phyloP scores from a whole-genome alignment of 2,329 filamentous ascomycete species.

The Blastomyces silverae region DNA sequence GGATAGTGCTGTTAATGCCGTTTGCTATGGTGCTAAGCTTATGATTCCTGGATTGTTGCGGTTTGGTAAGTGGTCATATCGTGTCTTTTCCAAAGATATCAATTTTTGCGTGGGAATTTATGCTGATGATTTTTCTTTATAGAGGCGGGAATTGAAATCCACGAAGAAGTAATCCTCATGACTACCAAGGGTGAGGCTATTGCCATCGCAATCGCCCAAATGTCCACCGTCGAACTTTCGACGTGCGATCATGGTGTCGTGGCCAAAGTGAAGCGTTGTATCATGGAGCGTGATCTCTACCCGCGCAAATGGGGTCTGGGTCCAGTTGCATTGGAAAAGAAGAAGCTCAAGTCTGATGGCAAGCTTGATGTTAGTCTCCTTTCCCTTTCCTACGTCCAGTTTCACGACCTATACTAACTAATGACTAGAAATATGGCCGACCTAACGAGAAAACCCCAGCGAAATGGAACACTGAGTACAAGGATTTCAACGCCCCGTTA shows the following conservation, averaged over 20 bases:
- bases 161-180: conserved; percentile 96
- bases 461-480: conserved; percentile 89
- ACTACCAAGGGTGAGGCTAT: conserved; percentile 99
- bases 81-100: neutral
- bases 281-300: conserved; percentile 99
- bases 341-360: conserved; percentile 98
- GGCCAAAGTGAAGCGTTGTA: conserved; percentile 98
- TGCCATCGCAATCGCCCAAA: conserved; percentile 89
- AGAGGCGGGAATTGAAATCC: conserved; percentile 85
- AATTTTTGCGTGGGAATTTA: conserved; percentile 2
- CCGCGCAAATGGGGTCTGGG: conserved; percentile 94
- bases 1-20: conserved; percentile 91
- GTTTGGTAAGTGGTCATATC: conserved; percentile 57
- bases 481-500: conserved; percentile 66
- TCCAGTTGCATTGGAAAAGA: conserved; percentile 90
- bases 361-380: conserved; percentile 68
- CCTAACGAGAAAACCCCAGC: conserved; percentile 87
- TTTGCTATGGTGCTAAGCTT: conserved; percentile 97
- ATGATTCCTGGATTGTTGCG: conserved; percentile 95
- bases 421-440: conserved; percentile 71
- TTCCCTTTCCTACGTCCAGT: conserved; percentile 3
- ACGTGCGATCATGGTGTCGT: conserved; percentile 97
- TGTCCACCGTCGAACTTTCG: conserved; percentile 95
- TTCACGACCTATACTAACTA: conserved; percentile 31
- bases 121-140: conserved; percentile 18